Percentiles rank a stretch among this genome's conserved stretches.
Conservation (phyloP, 1,139 yeast species). For the Pichia sp. region DNA sequence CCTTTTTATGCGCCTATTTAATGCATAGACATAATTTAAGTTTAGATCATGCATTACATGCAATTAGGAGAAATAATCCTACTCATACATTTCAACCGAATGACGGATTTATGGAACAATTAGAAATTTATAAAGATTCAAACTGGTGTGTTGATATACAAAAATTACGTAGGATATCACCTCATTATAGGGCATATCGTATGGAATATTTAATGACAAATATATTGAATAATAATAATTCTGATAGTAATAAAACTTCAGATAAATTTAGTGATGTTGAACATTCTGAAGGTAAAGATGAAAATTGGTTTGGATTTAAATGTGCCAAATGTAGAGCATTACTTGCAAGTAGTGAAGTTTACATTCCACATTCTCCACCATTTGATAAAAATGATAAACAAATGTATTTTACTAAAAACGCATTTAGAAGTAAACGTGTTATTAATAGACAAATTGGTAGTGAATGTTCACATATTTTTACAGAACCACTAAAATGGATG, state of each 20-base stretch:
- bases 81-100: constrained; percentile 57
- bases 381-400: constrained; percentile 50
- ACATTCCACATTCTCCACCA: constrained; percentile 59
- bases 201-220: constrained; percentile 13
- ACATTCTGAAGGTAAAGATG: constrained; percentile 12
- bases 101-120: constrained; percentile 66
- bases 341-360: constrained; percentile 41
- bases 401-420: constrained; percentile 55
- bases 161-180: constrained; percentile 19
- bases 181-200: constrained; percentile 18
- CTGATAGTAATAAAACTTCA: constrained; percentile 15
- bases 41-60: constrained; percentile 59
- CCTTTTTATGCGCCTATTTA: constrained; percentile 68
- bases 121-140: constrained; percentile 51
- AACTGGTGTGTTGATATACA: constrained; percentile 19
- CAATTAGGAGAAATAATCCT: constrained; percentile 56
- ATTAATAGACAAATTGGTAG: constrained; percentile 48
- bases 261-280: constrained; percentile 26
- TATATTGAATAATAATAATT: constrained; percentile 2
- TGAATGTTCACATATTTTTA: constrained; percentile 75
- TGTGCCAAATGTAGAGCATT: constrained; percentile 66
- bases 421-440: constrained; percentile 53
- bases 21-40: constrained; percentile 65
- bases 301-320: constrained; percentile 33
- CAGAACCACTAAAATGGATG: constrained; percentile 94